phyloP scores from a whole-genome alignment of 2,329 filamentous ascomycete genomes.

The Claviceps maximensis region DNA sequence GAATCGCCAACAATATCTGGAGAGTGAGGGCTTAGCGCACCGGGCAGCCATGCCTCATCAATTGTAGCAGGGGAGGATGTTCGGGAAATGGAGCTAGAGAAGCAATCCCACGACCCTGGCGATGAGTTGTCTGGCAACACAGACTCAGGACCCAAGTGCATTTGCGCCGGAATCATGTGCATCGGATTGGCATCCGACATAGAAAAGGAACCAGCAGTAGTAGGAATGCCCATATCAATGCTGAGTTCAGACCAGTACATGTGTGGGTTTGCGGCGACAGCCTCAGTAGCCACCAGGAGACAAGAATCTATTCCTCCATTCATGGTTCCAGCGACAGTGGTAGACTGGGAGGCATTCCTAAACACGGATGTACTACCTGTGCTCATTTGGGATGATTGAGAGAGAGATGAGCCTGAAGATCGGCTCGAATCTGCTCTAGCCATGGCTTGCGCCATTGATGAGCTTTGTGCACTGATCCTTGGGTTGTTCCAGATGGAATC shows the following conservation, averaged over 20 bases:
- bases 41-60: slow-evolving; percentile 33
- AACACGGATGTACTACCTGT: slow-evolving; percentile 35
- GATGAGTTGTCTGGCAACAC: slow-evolving; percentile 36
- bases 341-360: slow-evolving; percentile 25
- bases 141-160: slow-evolving; percentile 39
- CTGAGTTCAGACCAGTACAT: slow-evolving; percentile 37
- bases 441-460: slow-evolving; percentile 25
- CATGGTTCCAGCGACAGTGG: slow-evolving; percentile 22
- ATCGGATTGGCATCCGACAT: slow-evolving; percentile 29
- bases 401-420: slow-evolving; percentile 31
- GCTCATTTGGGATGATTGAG: slow-evolving; percentile 37
- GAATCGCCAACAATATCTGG: slow-evolving; percentile 37
- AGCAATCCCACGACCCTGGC: slow-evolving; percentile 37
- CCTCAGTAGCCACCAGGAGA: slow-evolving; percentile 36
- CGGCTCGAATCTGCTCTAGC: slow-evolving; percentile 25
- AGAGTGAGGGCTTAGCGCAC: slow-evolving; percentile 26
- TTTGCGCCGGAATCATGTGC: slow-evolving; percentile 43
- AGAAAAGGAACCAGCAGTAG: slow-evolving; percentile 30
- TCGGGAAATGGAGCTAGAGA: slow-evolving; percentile 39
- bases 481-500: slow-evolving; percentile 36
- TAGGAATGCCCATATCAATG: slow-evolving; percentile 25
- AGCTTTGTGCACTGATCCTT: slow-evolving; percentile 19
- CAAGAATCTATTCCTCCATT: slow-evolving; percentile 39
- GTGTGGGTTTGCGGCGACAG: slow-evolving; percentile 32
- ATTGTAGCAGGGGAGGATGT: slow-evolving; percentile 35